Base-by-base conservation (phyloP, 345 rosid genomes). In the Angophora floribunda region DNA sequence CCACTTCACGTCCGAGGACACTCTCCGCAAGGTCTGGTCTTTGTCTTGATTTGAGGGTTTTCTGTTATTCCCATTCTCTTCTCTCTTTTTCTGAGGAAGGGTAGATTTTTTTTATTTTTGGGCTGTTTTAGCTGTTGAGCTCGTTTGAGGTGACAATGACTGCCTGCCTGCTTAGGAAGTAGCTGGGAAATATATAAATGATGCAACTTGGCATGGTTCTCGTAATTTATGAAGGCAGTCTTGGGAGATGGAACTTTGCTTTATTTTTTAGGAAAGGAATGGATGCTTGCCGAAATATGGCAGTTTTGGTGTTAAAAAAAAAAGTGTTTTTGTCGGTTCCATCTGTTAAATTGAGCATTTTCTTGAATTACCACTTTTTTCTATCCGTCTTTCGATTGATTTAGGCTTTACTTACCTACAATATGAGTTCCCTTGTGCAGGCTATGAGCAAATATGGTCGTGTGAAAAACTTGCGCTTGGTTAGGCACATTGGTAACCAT, bases 361-460 rank as follows among this genome's bases (percentile, higher is more conserved):
- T 36, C 49, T 36, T 41, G 8, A 75, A 41, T 0, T 10, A 17
- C 82, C 1, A 0, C 21, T 75, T 75, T 9, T 70, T 75, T 9
- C 82, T 75, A 21, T 41, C 26, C 13, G 0, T 36, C 82, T 19
- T 75, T 41, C 7, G 8, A 75, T 75, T 75, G 82, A 36, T 41
- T 5, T 75, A 2, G 82, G 82, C 26, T 75, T 41, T 75, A 19
- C 41, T 75, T 49, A 75, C 49, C 26, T 19, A 9, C 28, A 11
- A 0, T 87, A 67, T 28, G 59, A 0, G 50, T 24, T 47, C 49
- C 52, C 41, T 70, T 84, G 6, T 78, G 79, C 92, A 96, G 99
- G 97, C 93, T 21, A 97, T 97, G 99, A 94, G 93, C 94, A 95
- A 93, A 94, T 95, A 97, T 87, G 99, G 98, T 16, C 93, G 85